Evolutionary conservation across 768 basidiomycete genomes (phyloP).

Genomic region (Infundibulicybe gibba): DNA sequence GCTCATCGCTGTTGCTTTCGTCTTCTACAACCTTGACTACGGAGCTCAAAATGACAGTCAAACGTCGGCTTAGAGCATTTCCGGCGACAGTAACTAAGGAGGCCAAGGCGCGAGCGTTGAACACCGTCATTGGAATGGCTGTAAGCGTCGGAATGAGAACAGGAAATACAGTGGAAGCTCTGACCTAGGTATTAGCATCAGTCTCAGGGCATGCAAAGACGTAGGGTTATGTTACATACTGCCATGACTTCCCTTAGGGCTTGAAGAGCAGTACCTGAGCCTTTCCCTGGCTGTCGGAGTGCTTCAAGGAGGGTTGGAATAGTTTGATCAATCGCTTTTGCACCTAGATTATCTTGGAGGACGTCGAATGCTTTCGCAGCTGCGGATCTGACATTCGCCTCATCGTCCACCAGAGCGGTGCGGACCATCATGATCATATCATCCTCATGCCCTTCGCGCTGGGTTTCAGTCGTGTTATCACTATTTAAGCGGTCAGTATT

Average conservation of each 20-base stretch:
- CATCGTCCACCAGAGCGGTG: constrained; percentile 82
- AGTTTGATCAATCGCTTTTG: constrained; percentile 91
- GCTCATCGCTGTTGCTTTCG: constrained; percentile 59
- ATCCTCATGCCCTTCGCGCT: constrained; percentile 85
- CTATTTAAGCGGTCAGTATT: constrained; percentile 29
- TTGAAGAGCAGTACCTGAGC: constrained; percentile 93
- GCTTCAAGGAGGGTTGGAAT: constrained; percentile 95
- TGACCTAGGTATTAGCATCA: constrained; percentile 52
- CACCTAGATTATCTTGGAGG: constrained; percentile 88
- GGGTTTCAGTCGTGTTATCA: constrained; percentile 78
- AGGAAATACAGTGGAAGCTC: constrained; percentile 94
- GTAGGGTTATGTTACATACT: constrained; percentile 39
- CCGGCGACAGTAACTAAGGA: constrained; percentile 95
- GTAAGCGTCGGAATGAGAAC: constrained; percentile 93
- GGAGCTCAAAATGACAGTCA: constrained; percentile 75
- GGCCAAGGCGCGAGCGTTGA: constrained; percentile 90
- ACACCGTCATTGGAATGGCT: constrained; percentile 85
- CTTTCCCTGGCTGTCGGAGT: constrained; percentile 86
- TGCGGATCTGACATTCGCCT: constrained; percentile 80
- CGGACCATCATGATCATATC: constrained; percentile 86
- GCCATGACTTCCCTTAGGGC: constrained; percentile 94
- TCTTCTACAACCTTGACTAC: constrained; percentile 77
- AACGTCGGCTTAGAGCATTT: constrained; percentile 77
- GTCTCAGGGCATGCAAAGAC: neutral
- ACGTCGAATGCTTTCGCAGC: constrained; percentile 88